Base-by-base conservation (phyloP, 352 stramenopile species). In the Phytophthora sansomeana region DNA sequence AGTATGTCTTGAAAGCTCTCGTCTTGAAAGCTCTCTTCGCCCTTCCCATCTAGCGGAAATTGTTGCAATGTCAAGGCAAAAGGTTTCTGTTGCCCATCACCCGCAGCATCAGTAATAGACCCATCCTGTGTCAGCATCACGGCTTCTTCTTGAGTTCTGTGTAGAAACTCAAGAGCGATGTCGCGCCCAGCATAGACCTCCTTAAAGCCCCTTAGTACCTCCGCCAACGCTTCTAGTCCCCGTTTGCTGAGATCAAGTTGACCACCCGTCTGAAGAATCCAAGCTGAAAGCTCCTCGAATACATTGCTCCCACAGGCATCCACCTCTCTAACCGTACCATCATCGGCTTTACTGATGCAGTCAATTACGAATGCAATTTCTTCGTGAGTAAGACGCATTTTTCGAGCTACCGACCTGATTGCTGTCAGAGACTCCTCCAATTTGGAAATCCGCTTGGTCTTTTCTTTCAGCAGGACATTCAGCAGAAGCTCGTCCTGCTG, bases 381-480 rank as follows among this genome's bases (percentile, higher is more conserved):
- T 6, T 81, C 73, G 24, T 73, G 43, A 21, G 60, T 76, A 38
- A 93, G 60, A 26, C 82, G 71, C 58, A 88, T 63, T 39, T 80
- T 71, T 19, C 63, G 58, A 0, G 85, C 61, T 6, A 89, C 26
- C 0, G 69, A 63, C 3, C 85, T 80, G 29, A 92, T 81, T 29
- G 74, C 59, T n/a, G 60, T 54, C 7, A 85, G 56, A 1, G 67
- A 50, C 16, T 85, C 65, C 46, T 94, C 80, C 30, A 85, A 57
- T 48, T 93, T 80, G 4, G 60, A 59, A 24, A 89, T 59, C 11
- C 85, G 80, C 38, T 79, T 85, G 5, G 74, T 64, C 50, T 93
- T 92, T 42, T 94, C 85, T 38, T 81, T 79, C 19, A 85, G 55
- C 35, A 96, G 67, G 2, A 58, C 59, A 17, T 72, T 80, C 19